Conservation (phyloP, 495 filamentous ascomycete genomes). For the Aspergillus avenaceus region DNA sequence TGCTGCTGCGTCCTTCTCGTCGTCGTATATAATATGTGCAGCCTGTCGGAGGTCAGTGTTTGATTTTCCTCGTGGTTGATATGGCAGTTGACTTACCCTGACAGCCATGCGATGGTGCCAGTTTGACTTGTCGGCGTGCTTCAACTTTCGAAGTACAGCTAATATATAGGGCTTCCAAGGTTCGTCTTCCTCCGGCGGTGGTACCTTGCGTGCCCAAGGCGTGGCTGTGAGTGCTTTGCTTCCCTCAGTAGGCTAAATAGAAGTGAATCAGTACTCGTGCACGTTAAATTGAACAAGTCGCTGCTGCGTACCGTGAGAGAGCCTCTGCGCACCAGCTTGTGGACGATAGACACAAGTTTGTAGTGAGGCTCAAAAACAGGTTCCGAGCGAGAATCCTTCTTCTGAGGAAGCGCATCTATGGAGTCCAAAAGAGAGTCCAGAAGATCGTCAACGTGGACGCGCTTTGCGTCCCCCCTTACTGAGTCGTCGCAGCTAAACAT, state of each 20-base stretch:
- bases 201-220: slow-evolving; percentile 51
- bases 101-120: slow-evolving; percentile 96
- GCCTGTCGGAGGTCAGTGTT: slow-evolving; percentile 32
- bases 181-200: slow-evolving; percentile 46
- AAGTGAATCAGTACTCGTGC: slow-evolving; percentile 8
- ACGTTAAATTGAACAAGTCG: no score
- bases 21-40: slow-evolving; percentile 71
- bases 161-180: slow-evolving; percentile 76
- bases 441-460: slow-evolving; percentile 52
- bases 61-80: background rate
- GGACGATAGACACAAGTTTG: slow-evolving; percentile 81
- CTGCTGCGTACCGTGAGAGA: slow-evolving; percentile 24
- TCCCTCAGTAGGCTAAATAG: slow-evolving; percentile 40
- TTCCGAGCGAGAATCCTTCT: slow-evolving; percentile 69
- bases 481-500: slow-evolving; percentile 67
- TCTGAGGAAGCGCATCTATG: slow-evolving; percentile 75
- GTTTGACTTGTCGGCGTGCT: slow-evolving; percentile 84
- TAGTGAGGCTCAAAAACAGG: slow-evolving; percentile 94
- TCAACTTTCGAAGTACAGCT: slow-evolving; percentile 66
- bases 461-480: slow-evolving; percentile 41
- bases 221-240: slow-evolving; percentile 51
- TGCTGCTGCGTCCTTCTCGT: slow-evolving; percentile 36
- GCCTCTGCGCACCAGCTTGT: slow-evolving; percentile 66
- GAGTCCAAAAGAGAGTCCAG: slow-evolving; percentile 68
- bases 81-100: slow-evolving; percentile 44